Percentiles rank a stretch among this genome's conserved stretches.
Evolutionary conservation across 441 rosid genomes (phyloP).

Genomic region (Populus hybrid): DNA sequence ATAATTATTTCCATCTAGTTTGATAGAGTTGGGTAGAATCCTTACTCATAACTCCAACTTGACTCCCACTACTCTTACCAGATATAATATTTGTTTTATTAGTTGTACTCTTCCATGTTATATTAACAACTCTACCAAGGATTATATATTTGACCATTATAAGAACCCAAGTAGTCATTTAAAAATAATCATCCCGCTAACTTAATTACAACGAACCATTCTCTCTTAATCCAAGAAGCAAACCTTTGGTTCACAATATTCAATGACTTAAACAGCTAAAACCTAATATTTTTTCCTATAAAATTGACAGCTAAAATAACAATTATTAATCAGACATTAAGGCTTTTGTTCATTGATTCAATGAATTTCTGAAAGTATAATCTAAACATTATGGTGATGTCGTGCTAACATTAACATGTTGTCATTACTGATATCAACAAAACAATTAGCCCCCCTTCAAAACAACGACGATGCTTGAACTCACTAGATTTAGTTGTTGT

Average conservation of each 20-base stretch:
- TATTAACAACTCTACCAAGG: not conserved
- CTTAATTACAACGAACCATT: too few relatives aligned
- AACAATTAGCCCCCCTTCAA: not conserved
- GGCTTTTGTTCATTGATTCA: not conserved
- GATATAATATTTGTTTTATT: too few relatives aligned
- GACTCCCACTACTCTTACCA: not conserved
- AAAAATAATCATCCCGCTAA: not conserved
- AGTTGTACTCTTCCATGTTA: too few relatives aligned
- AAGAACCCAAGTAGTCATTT: not conserved
- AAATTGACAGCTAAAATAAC: not conserved
- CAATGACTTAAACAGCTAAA: too few relatives aligned
- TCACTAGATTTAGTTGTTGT: not conserved
- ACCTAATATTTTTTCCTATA: not conserved
- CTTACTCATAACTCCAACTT: not conserved
- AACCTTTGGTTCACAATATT: too few relatives aligned
- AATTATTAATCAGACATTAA: not conserved
- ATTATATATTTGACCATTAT: not conserved
- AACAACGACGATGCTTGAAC: not conserved
- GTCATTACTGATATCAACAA: not conserved
- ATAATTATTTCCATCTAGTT: not conserved
- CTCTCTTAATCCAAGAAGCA: too few relatives aligned
- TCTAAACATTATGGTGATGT: not conserved
- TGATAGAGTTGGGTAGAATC: not conserved
- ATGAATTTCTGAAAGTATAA: not conserved
- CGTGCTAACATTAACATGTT: not conserved